Evolutionary conservation across 352 stramenopile genomes (phyloP), one percentile per base, ranked within the genome.

Genomic region (Phytophthora niederhauseri): DNA sequence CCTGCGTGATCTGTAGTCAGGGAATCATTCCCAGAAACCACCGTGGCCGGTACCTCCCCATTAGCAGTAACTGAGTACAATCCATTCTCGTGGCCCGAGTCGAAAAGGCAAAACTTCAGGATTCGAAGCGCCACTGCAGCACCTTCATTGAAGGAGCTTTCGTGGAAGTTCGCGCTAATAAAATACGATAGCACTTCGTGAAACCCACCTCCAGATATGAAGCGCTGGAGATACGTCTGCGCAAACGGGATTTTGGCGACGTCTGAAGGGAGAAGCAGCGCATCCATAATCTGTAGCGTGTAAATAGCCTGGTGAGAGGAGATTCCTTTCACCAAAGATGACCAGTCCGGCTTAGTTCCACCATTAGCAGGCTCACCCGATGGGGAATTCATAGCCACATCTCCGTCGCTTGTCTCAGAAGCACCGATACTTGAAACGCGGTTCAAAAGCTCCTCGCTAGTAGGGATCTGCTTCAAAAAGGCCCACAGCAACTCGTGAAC

Each of bases 281-380:
- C 88, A 63, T 97, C 87, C 64, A 97, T 91, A 60, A 96, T 95
- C 67, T 97, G 87, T 6, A 97, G 64, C 19, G 88, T 94, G 76
- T 97, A 97, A 50, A 96, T 89, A 7, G 89, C 86, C 61, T 91
- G 82, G 53, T 95, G 89, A 12, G 88, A 86, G 4, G 89, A 93
- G n/a, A 81, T 79, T 43, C 81, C 83, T 48, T 87, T 79, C 12
- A 95, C 53, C 61, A 95, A 62, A 12, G 81, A 85, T 43, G 84
- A 84, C 87, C 85, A 95, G 43, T 87, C 82, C 0, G 64, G 56
- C 48, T 81, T 84, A 24, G 48, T 83, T 59, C 58, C 61, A n/a
- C 55, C 62, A 28, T 43, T 62, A 15, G 48, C 46, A 31, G 67
- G 48, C 4, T 70, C 63, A 34, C 73, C 55, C 6, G 55, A 71